phyloP scores from a whole-genome alignment of 805 yeast species.

The Maudiozyma pseudohumilis region DNA sequence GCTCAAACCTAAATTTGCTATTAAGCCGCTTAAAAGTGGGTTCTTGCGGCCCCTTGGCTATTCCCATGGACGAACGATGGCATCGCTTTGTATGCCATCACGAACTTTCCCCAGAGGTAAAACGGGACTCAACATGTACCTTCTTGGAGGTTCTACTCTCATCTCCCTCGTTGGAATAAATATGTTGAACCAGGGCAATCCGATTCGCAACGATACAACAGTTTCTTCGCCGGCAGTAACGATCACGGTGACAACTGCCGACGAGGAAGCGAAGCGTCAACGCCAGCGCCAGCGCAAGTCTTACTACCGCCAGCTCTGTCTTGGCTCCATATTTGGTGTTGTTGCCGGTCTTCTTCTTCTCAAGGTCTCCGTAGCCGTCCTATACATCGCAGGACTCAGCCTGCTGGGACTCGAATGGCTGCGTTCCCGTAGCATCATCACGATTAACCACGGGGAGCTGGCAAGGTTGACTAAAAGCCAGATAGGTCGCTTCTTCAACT shows the following conservation, averaged over 20 bases:
- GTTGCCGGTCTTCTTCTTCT: slow-evolving; percentile 21
- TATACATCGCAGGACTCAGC: slow-evolving; percentile 16
- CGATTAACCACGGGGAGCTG: slow-evolving; percentile 11
- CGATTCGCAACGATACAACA: background rate
- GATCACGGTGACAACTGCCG: background rate
- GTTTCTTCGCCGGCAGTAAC: background rate
- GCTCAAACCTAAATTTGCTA: no score
- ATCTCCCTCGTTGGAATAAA: no score
- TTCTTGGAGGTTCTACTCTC: no score
- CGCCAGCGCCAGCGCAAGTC: slow-evolving; percentile 4
- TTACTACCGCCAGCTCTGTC: slow-evolving; percentile 19
- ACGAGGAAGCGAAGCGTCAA: background rate
- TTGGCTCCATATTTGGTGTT: slow-evolving; percentile 24
- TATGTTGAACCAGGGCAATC: no score
- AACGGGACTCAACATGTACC: no score
- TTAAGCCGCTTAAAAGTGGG: no score
- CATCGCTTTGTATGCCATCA: no score
- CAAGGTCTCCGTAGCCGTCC: slow-evolving; percentile 19
- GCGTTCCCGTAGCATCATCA: slow-evolving; percentile 17
- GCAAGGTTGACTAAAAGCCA: slow-evolving; percentile 4
- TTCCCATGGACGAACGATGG: no score
- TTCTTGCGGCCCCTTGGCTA: no score
- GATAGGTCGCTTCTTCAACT: slow-evolving; percentile 11
- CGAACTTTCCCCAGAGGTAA: no score
- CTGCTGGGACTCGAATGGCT: slow-evolving; percentile 20